These are phyloP conservation scores for Stachybotrys chartarum DNA, from an alignment of 2,329 filamentous ascomycete species.

Conservation along the genomic window DNA sequence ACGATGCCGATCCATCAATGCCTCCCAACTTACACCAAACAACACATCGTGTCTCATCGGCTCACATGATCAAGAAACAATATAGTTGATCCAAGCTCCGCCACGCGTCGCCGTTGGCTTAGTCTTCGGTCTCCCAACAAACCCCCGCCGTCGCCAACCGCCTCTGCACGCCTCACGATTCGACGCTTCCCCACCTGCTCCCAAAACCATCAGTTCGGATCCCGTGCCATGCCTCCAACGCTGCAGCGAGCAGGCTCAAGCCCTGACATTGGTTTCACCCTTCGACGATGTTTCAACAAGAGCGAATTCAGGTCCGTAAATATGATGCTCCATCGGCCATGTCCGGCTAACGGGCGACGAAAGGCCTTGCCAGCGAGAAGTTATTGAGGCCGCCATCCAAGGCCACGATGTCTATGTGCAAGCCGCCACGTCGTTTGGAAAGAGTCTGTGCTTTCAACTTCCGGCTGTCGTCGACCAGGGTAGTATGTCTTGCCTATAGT, in stretches of 20 bases:
- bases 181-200: constrained; percentile 1
- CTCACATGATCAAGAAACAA: background rate
- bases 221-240: constrained; percentile 14
- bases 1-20: no score
- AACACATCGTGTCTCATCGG: background rate
- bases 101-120: background rate
- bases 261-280: constrained; percentile 66
- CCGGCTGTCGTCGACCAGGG: constrained; percentile 83
- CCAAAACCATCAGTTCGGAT: constrained; percentile 21
- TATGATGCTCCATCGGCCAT: constrained; percentile 1
- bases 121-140: no score
- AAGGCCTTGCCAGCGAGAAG: constrained; percentile 79
- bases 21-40: background rate
- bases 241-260: constrained; percentile 40
- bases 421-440: constrained; percentile 84
- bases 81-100: background rate
- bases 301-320: constrained; percentile 57
- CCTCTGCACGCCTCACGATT: no score
- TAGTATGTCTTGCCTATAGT: constrained; percentile 46
- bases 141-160: no score
- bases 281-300: constrained; percentile 68
- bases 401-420: constrained; percentile 91
- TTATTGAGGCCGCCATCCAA: constrained; percentile 73
- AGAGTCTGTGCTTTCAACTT: constrained; percentile 88
- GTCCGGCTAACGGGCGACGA: background rate